Evolutionary conservation across 306 rosid genomes (phyloP).

Genomic region (Styphnolobium japonicum): DNA sequence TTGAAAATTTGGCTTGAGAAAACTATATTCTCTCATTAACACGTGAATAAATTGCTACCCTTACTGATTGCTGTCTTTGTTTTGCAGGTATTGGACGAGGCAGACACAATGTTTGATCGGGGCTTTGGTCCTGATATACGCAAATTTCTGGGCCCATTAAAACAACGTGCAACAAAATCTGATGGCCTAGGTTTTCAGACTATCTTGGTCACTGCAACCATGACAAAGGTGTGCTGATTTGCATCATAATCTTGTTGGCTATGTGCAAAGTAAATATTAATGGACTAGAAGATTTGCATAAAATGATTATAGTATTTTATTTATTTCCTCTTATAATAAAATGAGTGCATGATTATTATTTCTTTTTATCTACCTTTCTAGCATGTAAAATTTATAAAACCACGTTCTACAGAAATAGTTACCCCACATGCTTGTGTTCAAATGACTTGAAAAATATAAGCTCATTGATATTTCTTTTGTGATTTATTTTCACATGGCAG

Average conservation of each 20-base stretch:
- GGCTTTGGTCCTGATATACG: conserved; percentile 98
- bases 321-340: not conserved
- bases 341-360: not conserved
- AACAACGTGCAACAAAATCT: conserved; percentile 61
- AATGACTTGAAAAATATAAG: not conserved
- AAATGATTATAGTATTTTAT: conserved; percentile 6
- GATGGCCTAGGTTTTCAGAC: conserved; percentile 82
- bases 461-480: not conserved
- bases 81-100: conserved; percentile 91
- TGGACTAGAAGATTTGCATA: not conserved
- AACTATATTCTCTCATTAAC: not conserved
- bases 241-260: conserved; percentile 21
- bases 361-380: not conserved
- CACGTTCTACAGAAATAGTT: not conserved
- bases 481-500: not conserved
- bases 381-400: not conserved
- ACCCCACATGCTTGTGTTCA: not conserved
- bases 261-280: not conserved
- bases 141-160: conserved; percentile 78
- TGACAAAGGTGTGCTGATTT: conserved; percentile 66
- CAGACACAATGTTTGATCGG: conserved; percentile 97
- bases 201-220: conserved; percentile 89
- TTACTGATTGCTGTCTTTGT: conserved; percentile 17
- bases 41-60: not conserved
- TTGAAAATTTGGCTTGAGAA: not conserved